Evolutionary conservation across 1,284 basidiomycete genomes (phyloP).

Genomic region (Ceratobasidium sp.): DNA sequence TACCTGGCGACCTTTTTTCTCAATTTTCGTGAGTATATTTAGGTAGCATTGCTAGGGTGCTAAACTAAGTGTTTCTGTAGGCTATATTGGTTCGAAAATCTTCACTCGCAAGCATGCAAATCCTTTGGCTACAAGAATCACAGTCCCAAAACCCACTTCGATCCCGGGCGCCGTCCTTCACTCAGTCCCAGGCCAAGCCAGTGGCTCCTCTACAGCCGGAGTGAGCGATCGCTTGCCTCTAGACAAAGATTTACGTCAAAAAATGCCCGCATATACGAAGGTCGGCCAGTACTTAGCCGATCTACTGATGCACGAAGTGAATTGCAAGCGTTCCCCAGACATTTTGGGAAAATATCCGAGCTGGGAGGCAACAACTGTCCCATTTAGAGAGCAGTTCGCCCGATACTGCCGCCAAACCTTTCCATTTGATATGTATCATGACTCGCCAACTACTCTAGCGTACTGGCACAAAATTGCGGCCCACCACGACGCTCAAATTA

Average conservation of each 20-base stretch:
- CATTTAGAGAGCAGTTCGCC: slow-evolving; percentile 19
- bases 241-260: neutral
- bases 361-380: neutral
- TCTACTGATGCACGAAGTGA: slow-evolving; percentile 14
- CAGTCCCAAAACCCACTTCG: too few relatives aligned
- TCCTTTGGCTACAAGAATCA: neutral
- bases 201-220: too few relatives aligned
- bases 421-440: slow-evolving; percentile 1
- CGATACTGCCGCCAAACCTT: slow-evolving; percentile 1
- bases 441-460: neutral
- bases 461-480: slow-evolving; percentile 12
- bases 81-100: too few relatives aligned
- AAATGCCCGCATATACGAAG: slow-evolving; percentile 11
- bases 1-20: slow-evolving; percentile 34
- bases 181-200: too few relatives aligned
- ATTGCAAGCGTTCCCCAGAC: neutral
- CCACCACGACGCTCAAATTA: slow-evolving; percentile 22
- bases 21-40: slow-evolving; percentile 28
- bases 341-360: too few relatives aligned
- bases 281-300: slow-evolving; percentile 4
- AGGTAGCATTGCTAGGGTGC: neutral
- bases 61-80: too few relatives aligned
- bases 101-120: neutral
- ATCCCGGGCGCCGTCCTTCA: too few relatives aligned
- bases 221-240: too few relatives aligned